These are phyloP conservation scores for Linnemannia elongata DNA, from an alignment of 192 early-diverging fungal genomes.

Conservation along the genomic window DNA sequence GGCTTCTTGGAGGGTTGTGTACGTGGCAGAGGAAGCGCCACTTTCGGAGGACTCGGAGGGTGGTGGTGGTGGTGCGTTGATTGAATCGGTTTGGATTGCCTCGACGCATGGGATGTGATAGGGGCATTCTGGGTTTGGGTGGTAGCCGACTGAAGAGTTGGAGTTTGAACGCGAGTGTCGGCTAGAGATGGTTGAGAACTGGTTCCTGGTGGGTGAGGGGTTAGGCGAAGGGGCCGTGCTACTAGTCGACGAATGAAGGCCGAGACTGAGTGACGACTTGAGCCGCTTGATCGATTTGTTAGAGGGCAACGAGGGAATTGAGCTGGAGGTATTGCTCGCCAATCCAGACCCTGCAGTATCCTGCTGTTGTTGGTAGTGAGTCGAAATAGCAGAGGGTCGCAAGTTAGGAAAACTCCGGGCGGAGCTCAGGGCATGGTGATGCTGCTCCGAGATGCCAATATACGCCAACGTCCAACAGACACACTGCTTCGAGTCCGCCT, in stretches of 20 bases:
- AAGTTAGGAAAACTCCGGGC: conserved; percentile 29
- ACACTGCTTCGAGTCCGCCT: conserved; percentile 4
- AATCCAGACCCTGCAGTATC: not conserved
- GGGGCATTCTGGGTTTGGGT: conserved; percentile 58
- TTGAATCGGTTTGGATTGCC: not conserved
- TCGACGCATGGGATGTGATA: conserved; percentile 30
- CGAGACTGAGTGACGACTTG: conserved; percentile 31
- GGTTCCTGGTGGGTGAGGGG: conserved; percentile 30
- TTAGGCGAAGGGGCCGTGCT: not conserved
- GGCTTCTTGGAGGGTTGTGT: conserved; percentile 5
- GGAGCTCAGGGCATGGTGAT: conserved; percentile 22
- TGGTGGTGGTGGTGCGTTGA: not conserved
- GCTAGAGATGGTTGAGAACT: conserved; percentile 25
- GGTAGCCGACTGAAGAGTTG: conserved; percentile 34
- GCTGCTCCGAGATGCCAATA: conserved; percentile 42
- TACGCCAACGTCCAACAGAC: conserved; percentile 42
- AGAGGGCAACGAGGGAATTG: not conserved
- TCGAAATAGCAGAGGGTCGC: conserved; percentile 30
- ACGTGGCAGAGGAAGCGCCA: not conserved
- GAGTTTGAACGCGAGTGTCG: conserved; percentile 48
- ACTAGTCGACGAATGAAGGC: not conserved
- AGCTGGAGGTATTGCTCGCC: not conserved
- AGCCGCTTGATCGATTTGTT: conserved; percentile 45
- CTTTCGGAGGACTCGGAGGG: not conserved
- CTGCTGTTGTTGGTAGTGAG: conserved; percentile 2